Base-by-base conservation (phyloP, 78 protist genomes). In the Planoprotostelium fungivorum region DNA sequence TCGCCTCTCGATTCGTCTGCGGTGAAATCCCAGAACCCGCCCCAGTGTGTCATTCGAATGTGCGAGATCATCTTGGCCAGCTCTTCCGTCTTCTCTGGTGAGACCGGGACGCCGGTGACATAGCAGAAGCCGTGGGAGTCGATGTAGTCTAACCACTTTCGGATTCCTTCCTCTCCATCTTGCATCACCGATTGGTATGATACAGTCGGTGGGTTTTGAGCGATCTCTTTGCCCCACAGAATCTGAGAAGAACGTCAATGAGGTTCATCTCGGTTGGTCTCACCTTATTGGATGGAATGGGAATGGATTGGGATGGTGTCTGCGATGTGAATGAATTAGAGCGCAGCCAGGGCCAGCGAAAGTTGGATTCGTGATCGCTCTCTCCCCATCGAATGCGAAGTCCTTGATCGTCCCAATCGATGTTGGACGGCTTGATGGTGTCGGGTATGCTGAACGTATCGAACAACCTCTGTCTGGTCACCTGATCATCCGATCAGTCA, bases 11-110 rank as follows among this genome's bases (percentile, higher is more conserved):
- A 1, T 29, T 36, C 1, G 34, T 87, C 86, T 5, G 90, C 37
- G 35, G 0, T 1, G 37, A 91, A 84, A 1, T 38, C 85, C 93
- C 90, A 88, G 1, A 87, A 38, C 39, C 16, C 93, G 0, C 89
- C 86, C 0, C 34, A 0, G 37, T 84, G 86, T 1, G 86, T 84
- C 34, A 5, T 23, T 1, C 38, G 5, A 25, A 51, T 51, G 16
- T 51, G 73, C 73, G 73, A 5, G 73, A 51, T 51, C 73, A 25
- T 51, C 16, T 51, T 5, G 5, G 73, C 73, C 73, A 51, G 16
- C 73, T 51, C 16, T 16, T 51, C 73, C 16, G 73, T 51, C 16
- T 5, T 16, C 73, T 51, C 73, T 25, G 73, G 73, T 5, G 31
- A 25, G 73, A 51, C 73, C 5, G 73, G 73, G 5, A 51, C 73